A percentile compares a stretch with the other conserved stretches of the same genome.
phyloP scores from a whole-genome alignment of 2,329 filamentous ascomycete species.

The Penicillium polonicum region DNA sequence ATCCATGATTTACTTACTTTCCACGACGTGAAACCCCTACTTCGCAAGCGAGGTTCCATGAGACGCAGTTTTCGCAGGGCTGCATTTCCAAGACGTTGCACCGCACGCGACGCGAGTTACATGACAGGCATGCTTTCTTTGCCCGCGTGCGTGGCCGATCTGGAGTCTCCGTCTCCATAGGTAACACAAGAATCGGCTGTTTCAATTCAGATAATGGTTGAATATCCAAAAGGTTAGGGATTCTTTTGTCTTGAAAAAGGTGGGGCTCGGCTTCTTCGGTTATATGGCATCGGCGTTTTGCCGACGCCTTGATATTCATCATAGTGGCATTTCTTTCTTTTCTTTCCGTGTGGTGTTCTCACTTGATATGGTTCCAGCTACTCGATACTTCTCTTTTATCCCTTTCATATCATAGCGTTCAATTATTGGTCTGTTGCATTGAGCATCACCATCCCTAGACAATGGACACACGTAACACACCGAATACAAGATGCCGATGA shows the following conservation, averaged over 20 bases:
- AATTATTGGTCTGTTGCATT: too few species aligned
- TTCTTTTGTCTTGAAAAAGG: background rate
- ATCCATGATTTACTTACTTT: conserved; percentile 35
- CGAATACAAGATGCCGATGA: too few species aligned
- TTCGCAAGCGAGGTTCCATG: conserved; percentile 41
- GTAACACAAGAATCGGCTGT: conserved; percentile 17
- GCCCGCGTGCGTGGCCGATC: conserved; percentile 34
- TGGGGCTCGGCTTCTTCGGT: conserved; percentile 20
- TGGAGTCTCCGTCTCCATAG: conserved; percentile 5
- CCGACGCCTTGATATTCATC: background rate
- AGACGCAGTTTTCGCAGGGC: conserved; percentile 46
- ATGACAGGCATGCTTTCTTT: conserved; percentile 46
- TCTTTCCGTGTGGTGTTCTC: too few species aligned
- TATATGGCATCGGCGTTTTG: conserved; percentile 14
- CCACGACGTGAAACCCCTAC: conserved; percentile 45
- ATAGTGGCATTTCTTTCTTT: too few species aligned
- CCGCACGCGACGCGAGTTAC: conserved; percentile 47
- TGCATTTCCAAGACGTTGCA: conserved; percentile 48
- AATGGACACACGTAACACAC: too few species aligned
- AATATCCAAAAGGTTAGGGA: background rate
- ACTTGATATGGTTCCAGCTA: too few species aligned
- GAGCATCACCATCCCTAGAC: too few species aligned
- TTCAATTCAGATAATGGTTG: background rate
- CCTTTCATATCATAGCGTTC: too few species aligned
- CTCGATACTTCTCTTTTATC: too few species aligned